phyloP scores from a whole-genome alignment of 441 rosid species.

The Jatropha podagrica region DNA sequence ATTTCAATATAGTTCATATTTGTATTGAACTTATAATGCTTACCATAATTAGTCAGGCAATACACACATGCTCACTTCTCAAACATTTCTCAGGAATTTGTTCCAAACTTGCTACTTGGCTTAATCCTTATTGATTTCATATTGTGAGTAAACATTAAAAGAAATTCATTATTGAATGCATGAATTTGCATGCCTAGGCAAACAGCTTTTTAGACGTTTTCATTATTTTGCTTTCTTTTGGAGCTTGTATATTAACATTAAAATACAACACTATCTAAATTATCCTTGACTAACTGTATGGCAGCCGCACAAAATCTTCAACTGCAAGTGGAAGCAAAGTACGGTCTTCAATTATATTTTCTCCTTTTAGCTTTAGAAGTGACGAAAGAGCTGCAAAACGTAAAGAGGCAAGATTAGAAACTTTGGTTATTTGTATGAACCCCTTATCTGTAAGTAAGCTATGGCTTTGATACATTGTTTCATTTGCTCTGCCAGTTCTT shows the following conservation, averaged over 20 bases:
- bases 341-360: conserved; percentile 38
- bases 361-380: conserved; percentile 78
- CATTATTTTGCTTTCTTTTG: not conserved
- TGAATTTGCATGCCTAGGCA: not conserved
- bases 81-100: not conserved
- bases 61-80: not conserved
- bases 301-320: conserved; percentile 46
- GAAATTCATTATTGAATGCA: not conserved
- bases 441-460: conserved; percentile 15
- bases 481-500: conserved; percentile 48
- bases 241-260: not conserved
- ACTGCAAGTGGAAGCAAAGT: conserved; percentile 44
- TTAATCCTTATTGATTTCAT: not conserved
- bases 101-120: not conserved
- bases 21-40: not conserved
- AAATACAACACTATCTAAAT: conserved; percentile 10
- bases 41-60: not conserved
- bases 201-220: not conserved
- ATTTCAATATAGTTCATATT: conserved; percentile 10
- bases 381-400: conserved; percentile 83
- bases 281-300: conserved; percentile 18
- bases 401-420: conserved; percentile 62
- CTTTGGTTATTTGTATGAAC: conserved; percentile 12
- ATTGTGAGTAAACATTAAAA: not conserved
- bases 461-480: conserved; percentile 1